Evolutionary conservation across 768 basidiomycete genomes (phyloP).

Genomic region (Auriscalpium orientale): DNA sequence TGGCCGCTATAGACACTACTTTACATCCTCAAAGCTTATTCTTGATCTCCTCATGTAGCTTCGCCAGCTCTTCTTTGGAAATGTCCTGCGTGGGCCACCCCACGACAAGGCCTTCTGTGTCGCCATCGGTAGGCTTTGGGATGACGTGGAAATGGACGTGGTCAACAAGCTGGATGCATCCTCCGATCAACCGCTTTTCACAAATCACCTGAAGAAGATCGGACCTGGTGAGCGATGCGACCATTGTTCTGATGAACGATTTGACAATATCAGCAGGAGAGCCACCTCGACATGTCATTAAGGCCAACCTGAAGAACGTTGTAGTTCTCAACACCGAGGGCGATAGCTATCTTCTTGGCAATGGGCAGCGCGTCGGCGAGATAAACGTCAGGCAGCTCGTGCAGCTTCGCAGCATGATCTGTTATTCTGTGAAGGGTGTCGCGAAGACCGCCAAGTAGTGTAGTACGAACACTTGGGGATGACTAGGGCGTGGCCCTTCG

Average conservation of each 20-base stretch:
- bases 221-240: constrained; percentile 39
- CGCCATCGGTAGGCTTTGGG: constrained; percentile 66
- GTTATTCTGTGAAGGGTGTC: constrained; percentile 2
- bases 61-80: constrained; percentile 58
- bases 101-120: constrained; percentile 69
- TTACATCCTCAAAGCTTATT: constrained; percentile 34
- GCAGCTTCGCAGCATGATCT: constrained; percentile 85
- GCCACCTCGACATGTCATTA: not conserved
- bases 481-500: constrained; percentile 86
- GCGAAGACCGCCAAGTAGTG: not conserved
- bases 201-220: not conserved
- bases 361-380: constrained; percentile 69
- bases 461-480: constrained; percentile 78
- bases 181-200: not conserved
- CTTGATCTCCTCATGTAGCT: constrained; percentile 52
- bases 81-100: constrained; percentile 65
- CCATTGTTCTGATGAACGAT: constrained; percentile 53
- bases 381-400: constrained; percentile 83
- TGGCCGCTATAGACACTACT: too few relatives aligned
- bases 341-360: constrained; percentile 81
- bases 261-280: not conserved
- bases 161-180: constrained; percentile 47
- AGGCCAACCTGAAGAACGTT: constrained; percentile 66
- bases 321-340: constrained; percentile 70
- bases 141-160: constrained; percentile 95